phyloP scores from a whole-genome alignment of 2,329 filamentous ascomycete genomes.

The Beauveria sp. region DNA sequence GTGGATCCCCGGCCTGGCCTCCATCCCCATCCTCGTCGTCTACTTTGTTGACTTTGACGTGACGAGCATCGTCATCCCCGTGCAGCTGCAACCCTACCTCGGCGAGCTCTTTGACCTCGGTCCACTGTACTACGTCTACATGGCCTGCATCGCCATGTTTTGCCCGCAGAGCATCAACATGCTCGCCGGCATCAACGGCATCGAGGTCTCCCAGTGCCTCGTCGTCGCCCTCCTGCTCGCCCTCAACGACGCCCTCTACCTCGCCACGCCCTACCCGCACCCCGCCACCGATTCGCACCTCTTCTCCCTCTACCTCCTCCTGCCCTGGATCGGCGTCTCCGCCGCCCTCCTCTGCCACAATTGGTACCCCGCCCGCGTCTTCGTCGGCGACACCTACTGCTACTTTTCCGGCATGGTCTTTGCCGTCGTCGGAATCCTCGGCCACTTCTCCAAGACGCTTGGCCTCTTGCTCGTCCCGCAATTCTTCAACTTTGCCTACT shows the following conservation, averaged over 20 bases:
- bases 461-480: conserved; percentile 86
- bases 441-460: conserved; percentile 96
- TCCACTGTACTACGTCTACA: conserved; percentile 86
- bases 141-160: conserved; percentile 94
- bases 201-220: conserved; percentile 90
- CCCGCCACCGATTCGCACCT: conserved; percentile 93
- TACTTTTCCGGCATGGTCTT: conserved; percentile 99
- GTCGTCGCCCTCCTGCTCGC: conserved; percentile 79
- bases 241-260: conserved; percentile 82
- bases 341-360: conserved; percentile 82
- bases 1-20: conserved; percentile 89
- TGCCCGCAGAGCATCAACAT: conserved; percentile 99
- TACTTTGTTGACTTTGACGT: conserved; percentile 99
- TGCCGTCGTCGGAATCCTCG: conserved; percentile 90
- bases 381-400: conserved; percentile 98
- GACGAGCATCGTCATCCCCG: conserved; percentile 86
- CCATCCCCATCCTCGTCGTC: conserved; percentile 87
- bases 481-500: conserved; percentile 95
- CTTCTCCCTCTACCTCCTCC: conserved; percentile 88
- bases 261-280: conserved; percentile 76
- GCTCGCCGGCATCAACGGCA: conserved; percentile 97
- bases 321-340: conserved; percentile 91
- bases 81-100: conserved; percentile 75
- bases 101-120: conserved; percentile 80
- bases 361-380: conserved; percentile 91